These are phyloP conservation scores for Didymella lethalis DNA, from an alignment of 2,329 filamentous ascomycete species.

Conservation along the genomic window DNA sequence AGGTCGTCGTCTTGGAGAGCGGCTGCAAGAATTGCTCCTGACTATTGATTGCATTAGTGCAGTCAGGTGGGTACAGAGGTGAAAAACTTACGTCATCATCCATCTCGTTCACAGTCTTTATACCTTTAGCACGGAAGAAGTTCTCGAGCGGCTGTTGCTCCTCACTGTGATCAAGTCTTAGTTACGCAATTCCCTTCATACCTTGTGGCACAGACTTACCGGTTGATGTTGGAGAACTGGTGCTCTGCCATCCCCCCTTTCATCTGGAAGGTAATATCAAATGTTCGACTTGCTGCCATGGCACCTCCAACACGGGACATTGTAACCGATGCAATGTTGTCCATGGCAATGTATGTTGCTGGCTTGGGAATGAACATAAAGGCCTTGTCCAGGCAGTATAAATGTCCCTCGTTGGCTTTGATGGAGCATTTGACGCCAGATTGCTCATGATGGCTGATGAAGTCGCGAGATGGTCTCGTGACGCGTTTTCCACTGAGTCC, in stretches of 20 bases:
- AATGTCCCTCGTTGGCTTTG: slow-evolving; percentile 96
- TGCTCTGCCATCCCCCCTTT: slow-evolving; percentile 88
- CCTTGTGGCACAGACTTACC: slow-evolving; percentile 56
- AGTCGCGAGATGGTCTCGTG: slow-evolving; percentile 91
- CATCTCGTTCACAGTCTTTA: slow-evolving; percentile 98
- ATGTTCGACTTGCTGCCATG: slow-evolving; percentile 91
- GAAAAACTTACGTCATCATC: slow-evolving; percentile 79
- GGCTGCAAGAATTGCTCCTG: slow-evolving; percentile 72
- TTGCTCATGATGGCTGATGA: slow-evolving; percentile 90
- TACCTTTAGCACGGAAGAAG: slow-evolving; percentile 95
- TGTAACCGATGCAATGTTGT: slow-evolving; percentile 88
- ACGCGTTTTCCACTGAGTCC: slow-evolving; percentile 95
- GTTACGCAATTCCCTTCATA: slow-evolving; percentile 12
- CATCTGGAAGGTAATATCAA: slow-evolving; percentile 93
- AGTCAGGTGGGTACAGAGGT: slow-evolving; percentile 1
- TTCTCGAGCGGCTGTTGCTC: slow-evolving; percentile 95
- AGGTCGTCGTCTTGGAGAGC: slow-evolving; percentile 85
- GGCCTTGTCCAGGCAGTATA: slow-evolving; percentile 97
- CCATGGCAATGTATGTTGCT: slow-evolving; percentile 94
- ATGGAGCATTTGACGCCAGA: slow-evolving; percentile 99
- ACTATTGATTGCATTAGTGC: slow-evolving; percentile 50
- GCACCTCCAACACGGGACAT: slow-evolving; percentile 96
- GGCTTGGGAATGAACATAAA: slow-evolving; percentile 99
- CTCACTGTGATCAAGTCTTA: slow-evolving; percentile 63
- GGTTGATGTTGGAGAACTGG: slow-evolving; percentile 99